Base-by-base conservation (phyloP, 2,329 filamentous ascomycete species). In the Boeremia lycopersici region DNA sequence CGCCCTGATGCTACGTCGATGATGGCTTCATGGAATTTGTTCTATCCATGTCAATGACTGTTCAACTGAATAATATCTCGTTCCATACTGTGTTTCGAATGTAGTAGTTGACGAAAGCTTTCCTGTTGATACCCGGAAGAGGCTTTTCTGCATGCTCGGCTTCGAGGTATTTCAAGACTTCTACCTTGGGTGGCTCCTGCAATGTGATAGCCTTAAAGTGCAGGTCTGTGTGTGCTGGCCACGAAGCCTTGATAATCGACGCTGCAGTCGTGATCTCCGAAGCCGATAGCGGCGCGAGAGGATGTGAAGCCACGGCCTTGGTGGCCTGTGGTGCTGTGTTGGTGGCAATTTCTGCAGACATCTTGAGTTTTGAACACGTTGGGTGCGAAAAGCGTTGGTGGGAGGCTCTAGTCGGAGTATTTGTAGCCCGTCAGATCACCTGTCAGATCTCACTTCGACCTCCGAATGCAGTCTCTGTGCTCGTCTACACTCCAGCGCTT, bases 171-270 rank as follows among this genome's bases (percentile, higher is more conserved):
- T 81, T 79, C 6, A 86, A 68, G 57, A 81, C 78, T 60, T 84
- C 78, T 33, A 76, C 76, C 77, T 89, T 89, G 34, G 79, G 77
- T 3, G 87, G 86, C 65, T 89, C 86, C 46, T 87, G 81, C 3
- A 89, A 77, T 19, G 85, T 89, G 45, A 91, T 82, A 62, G 82
- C 83, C 75, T 90, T 90, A 79, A 85, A 86, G 46, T 86, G 82
- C 38, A 87, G 69, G 28, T 82, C 77, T 2, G 81, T 82, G 23
- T 78, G 77, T 11, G 76, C 73, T 0, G 85, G 85, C 82, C 85
- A 88, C 50, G 79, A 75, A 41, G 72, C 69, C 53, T 74, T 79
- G 57, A 88, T 76, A 29, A 86, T 72, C 1, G 71, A 62, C 6
- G 81, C 77, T 26, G 80, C 79, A 39, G 78, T 73, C 12, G 75